A percentile compares a stretch with the other conserved stretches of the same genome.
Evolutionary conservation across 805 yeast species (phyloP).

Genomic region (Kuraishia molischiana): DNA sequence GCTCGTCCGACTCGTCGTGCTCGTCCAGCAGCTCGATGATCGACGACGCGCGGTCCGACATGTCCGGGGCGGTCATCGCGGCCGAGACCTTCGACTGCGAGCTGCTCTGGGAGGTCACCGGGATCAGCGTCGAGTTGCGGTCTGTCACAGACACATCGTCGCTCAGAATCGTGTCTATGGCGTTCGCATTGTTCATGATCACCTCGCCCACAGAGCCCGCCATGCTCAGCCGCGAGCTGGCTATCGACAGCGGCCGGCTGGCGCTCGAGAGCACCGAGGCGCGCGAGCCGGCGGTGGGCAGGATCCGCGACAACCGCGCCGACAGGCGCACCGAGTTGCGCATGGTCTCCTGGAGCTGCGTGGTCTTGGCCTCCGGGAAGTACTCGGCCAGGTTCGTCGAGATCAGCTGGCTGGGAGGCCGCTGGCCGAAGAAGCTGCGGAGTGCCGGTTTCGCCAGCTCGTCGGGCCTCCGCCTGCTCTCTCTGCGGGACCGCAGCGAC

Average conservation of each 20-base stretch:
- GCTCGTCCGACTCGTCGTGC: constrained; percentile 27
- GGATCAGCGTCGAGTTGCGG: neutral
- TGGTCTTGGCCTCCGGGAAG: constrained; percentile 75
- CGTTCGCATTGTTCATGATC: constrained; percentile 41
- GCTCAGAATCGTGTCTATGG: constrained; percentile 33
- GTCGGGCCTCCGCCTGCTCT: neutral
- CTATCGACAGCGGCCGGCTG: constrained; percentile 14
- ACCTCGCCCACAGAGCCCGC: constrained; percentile 42
- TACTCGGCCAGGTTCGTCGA: constrained; percentile 84
- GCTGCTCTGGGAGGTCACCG: neutral
- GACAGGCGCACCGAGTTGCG: constrained; percentile 79
- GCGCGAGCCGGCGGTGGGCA: constrained; percentile 8
- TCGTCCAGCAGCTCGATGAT: constrained; percentile 36
- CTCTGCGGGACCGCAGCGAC: constrained; percentile 1
- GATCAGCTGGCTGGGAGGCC: constrained; percentile 91
- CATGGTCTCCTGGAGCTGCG: constrained; percentile 68
- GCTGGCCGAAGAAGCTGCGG: constrained; percentile 57
- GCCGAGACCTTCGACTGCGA: neutral
- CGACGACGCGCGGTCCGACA: constrained; percentile 28
- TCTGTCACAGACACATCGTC: neutral
- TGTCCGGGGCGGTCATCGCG: constrained; percentile 37
- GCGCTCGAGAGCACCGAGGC: constrained; percentile 4
- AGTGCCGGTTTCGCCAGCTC: constrained; percentile 9
- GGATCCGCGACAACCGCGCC: constrained; percentile 41
- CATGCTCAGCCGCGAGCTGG: constrained; percentile 12